phyloP scores from a whole-genome alignment of 345 rosid genomes.

The Eucalyptus tenuipes region DNA sequence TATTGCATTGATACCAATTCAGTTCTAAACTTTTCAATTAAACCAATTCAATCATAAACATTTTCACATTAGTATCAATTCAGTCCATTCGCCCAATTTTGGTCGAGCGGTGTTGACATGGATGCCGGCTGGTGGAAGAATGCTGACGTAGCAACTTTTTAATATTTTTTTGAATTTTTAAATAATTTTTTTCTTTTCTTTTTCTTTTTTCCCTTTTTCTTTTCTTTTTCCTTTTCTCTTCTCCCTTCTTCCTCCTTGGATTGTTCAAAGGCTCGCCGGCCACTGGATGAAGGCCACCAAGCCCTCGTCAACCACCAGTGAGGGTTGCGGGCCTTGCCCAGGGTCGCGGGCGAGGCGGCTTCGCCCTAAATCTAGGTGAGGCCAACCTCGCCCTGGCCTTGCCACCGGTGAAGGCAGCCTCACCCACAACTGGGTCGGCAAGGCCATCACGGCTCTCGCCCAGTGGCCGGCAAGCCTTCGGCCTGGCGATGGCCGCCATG shows the following conservation, averaged over 20 bases:
- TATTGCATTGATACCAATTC: fast-evolving
- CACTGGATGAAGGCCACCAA: no score
- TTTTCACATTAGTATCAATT: no score
- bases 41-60: no score
- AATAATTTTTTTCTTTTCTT: no score
- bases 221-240: no score
- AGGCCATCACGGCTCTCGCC: no score
- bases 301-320: fast-evolving
- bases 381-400: fast-evolving
- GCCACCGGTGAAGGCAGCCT: fast-evolving
- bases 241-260: no score
- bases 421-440: fast-evolving
- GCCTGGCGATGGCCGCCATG: fast-evolving
- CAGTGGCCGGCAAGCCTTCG: fast-evolving
- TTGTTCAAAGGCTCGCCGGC: fast-evolving
- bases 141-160: fast-evolving
- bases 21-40: no score
- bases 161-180: no score
- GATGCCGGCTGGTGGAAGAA: fast-evolving
- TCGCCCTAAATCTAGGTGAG: no score
- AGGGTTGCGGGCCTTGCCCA: fast-evolving
- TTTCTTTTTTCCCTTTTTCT: no score
- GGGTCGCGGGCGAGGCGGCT: fast-evolving
- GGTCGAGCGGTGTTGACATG: fast-evolving
- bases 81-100: fast-evolving